phyloP scores from a whole-genome alignment of 768 basidiomycete species.

The Calocybe cyanea region DNA sequence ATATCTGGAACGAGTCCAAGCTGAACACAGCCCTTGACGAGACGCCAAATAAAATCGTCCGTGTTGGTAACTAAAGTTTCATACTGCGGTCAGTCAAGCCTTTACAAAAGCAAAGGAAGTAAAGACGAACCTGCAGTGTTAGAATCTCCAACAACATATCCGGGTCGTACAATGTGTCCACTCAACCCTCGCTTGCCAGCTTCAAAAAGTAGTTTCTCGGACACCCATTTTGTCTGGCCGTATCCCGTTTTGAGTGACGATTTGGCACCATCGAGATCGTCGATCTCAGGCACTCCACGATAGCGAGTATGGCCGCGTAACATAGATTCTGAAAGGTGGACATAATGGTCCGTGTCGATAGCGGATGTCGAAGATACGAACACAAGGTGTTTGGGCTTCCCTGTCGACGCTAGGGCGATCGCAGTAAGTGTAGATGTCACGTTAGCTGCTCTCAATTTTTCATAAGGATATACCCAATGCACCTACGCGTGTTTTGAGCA shows the following conservation, averaged over 20 bases:
- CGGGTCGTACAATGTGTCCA: constrained; percentile 87
- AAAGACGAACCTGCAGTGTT: constrained; percentile 66
- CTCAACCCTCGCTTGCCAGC: constrained; percentile 82
- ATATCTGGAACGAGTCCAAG: constrained; percentile 96
- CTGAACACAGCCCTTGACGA: constrained; percentile 98
- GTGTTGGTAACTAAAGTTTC: constrained; percentile 85
- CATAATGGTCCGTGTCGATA: constrained; percentile 88
- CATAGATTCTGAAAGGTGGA: constrained; percentile 76
- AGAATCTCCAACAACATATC: constrained; percentile 95
- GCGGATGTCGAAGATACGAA: constrained; percentile 98
- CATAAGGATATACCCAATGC: constrained; percentile 99
- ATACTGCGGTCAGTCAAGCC: constrained; percentile 5
- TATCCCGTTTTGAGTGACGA: constrained; percentile 82
- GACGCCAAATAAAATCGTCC: constrained; percentile 97
- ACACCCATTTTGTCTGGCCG: constrained; percentile 98
- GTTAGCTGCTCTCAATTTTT: constrained; percentile 86
- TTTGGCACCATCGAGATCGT: constrained; percentile 85
- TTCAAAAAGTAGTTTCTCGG: constrained; percentile 90
- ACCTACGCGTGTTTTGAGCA: constrained; percentile 47
- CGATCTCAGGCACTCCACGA: constrained; percentile 79
- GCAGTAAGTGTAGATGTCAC: constrained; percentile 88
- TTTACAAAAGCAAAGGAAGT: not conserved
- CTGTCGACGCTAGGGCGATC: constrained; percentile 70
- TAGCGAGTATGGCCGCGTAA: constrained; percentile 34
- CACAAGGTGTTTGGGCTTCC: constrained; percentile 74